Conservation (phyloP, 2,329 filamentous ascomycete genomes). For the Aschersonia sp. region DNA sequence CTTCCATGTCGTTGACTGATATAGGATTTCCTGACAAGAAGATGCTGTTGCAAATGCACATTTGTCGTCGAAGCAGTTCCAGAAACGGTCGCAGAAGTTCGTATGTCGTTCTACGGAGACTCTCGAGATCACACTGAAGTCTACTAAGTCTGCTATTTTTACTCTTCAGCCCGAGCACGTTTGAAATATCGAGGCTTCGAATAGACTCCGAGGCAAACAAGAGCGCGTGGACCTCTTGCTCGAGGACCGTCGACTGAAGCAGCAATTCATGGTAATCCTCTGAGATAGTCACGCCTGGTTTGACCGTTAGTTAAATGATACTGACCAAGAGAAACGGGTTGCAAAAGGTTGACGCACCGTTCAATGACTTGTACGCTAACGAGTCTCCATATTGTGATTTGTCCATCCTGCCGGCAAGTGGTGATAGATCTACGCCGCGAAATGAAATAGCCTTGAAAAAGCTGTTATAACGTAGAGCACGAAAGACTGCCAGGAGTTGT, state of each 20-base stretch:
- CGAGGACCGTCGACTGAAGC: conserved; percentile 33
- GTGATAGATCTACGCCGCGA: conserved; percentile 32
- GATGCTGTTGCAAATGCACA: conserved; percentile 35
- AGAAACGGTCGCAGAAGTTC: conserved; percentile 34
- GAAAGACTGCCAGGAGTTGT: conserved; percentile 41
- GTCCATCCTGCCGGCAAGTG: conserved; percentile 25
- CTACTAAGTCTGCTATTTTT: conserved; percentile 9
- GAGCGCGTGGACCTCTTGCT: conserved; percentile 41
- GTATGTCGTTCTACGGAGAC: conserved; percentile 13
- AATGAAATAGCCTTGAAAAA: conserved; percentile 46
- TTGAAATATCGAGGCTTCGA: conserved; percentile 37
- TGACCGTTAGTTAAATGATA: neutral
- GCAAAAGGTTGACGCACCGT: conserved; percentile 21
- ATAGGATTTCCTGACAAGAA: conserved; percentile 34
- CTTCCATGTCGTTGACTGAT: conserved; percentile 29
- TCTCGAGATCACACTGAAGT: conserved; percentile 9
- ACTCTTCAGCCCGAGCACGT: conserved; percentile 19
- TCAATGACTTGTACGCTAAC: conserved; percentile 36
- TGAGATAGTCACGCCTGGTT: conserved; percentile 28
- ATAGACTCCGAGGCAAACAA: conserved; percentile 41
- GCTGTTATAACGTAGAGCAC: conserved; percentile 42
- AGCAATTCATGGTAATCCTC: conserved; percentile 33
- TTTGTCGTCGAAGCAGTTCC: conserved; percentile 30
- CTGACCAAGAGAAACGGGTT: too few relatives aligned
- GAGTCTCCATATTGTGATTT: conserved; percentile 27